Evolutionary conservation across 1,139 yeast species (phyloP).

Genomic region (Pichia terricola): DNA sequence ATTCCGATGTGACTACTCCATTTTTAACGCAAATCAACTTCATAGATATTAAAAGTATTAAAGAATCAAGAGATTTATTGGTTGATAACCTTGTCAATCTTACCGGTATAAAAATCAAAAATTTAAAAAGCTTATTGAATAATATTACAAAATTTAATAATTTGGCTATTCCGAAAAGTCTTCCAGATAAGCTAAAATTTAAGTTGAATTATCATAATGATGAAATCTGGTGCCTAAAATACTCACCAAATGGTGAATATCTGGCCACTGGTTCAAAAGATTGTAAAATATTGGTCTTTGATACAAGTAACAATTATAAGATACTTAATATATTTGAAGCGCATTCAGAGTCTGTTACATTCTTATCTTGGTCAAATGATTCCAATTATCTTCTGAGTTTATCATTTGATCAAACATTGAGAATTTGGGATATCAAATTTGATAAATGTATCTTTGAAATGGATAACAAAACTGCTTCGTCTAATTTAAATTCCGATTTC

Average conservation of each 20-base stretch:
- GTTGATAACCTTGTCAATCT: too few relatives aligned
- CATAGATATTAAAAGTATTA: constrained; percentile 10
- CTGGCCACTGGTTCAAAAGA: constrained; percentile 75
- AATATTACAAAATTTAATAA: too few relatives aligned
- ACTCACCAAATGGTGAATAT: constrained; percentile 67
- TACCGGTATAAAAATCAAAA: too few relatives aligned
- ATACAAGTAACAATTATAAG: constrained; percentile 46
- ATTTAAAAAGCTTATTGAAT: too few relatives aligned
- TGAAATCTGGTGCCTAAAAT: constrained; percentile 79
- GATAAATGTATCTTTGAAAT: constrained; percentile 6
- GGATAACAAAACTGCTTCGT: constrained; percentile 5
- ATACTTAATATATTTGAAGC: constrained; percentile 33
- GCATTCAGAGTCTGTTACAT: constrained; percentile 54
- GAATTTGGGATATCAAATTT: constrained; percentile 50
- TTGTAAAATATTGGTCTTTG: constrained; percentile 55
- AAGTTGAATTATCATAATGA: neutral
- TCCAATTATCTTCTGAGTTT: constrained; percentile 55
- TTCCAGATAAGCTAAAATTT: neutral
- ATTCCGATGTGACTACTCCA: constrained; percentile 3
- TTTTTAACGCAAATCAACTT: constrained; percentile 28
- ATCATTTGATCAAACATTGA: constrained; percentile 55
- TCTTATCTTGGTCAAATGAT: constrained; percentile 42
- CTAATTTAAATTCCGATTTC: neutral
- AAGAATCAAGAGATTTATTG: constrained; percentile 31
- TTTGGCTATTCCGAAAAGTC: too few relatives aligned